These are phyloP conservation scores for Metarhizium anisopliae DNA, from an alignment of 2,329 filamentous ascomycete genomes.

Conservation along the genomic window DNA sequence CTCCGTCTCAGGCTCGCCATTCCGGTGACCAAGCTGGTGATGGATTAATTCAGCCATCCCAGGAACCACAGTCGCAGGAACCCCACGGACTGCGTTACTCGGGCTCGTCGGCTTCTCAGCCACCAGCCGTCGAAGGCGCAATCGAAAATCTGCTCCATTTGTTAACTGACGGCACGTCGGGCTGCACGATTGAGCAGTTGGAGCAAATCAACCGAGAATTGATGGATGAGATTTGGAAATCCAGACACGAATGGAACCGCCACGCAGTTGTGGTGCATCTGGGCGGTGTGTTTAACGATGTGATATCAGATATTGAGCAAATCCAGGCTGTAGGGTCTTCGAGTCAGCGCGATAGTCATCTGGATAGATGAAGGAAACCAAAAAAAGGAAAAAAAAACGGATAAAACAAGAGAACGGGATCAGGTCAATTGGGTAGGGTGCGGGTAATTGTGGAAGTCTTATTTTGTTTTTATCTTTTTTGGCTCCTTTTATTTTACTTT, in stretches of 20 bases:
- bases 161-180: constrained; percentile 59
- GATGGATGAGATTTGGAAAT: constrained; percentile 84
- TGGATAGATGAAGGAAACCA: constrained; percentile 3
- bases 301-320: constrained; percentile 58
- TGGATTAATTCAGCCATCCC: constrained; percentile 15
- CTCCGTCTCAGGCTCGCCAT: constrained; percentile 21
- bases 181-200: constrained; percentile 83
- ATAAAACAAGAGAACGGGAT: background rate
- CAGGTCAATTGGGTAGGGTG: constrained; percentile 5
- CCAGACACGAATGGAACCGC: constrained; percentile 74
- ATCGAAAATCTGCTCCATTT: constrained; percentile 51
- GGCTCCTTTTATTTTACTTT: background rate
- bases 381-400: background rate
- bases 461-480: constrained; percentile 4
- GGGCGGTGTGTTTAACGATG: constrained; percentile 64
- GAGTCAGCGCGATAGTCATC: constrained; percentile 27
- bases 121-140: constrained; percentile 35
- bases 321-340: constrained; percentile 34
- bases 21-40: constrained; percentile 25
- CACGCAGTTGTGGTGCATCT: constrained; percentile 59
- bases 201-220: constrained; percentile 86
- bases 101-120: constrained; percentile 33
- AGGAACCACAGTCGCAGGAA: constrained; percentile 20
- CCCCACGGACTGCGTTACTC: constrained; percentile 15
- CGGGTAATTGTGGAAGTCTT: background rate